Evolutionary conservation across 352 stramenopile species (phyloP), one percentile per base, ranked within the genome.

Genomic region (Phytopythium montanum): DNA sequence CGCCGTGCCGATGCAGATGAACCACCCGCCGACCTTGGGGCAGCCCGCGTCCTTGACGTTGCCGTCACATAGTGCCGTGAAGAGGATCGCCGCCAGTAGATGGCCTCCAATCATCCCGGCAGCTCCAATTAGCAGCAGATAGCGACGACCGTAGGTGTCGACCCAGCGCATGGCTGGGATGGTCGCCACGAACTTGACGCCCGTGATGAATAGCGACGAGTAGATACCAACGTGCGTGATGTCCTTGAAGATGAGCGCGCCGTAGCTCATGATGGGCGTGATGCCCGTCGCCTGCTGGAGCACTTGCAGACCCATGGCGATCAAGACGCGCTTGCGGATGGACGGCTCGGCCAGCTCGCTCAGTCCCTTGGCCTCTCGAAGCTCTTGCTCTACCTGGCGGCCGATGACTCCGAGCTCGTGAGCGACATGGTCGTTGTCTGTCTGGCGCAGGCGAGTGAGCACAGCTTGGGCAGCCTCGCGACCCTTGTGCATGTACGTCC

Each of bases 341-440:
- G 62, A 70, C 25, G 50, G 60, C 45, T 70, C 66, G 41, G 57
- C 54, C 34, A 77, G 48, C 36, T 76, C 69, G 13, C 33, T 59
- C 0, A 62, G 50, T 12, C 66, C 68, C 38, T 66, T 68, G 48
- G 59, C 52, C n/a, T 52, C 57, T 10, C 51, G 44, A 2, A 45
- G 29, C 26, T 72, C 69, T 25, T 64, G 59, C 10, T 71, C 66
- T 26, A 77, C 48, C 41, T 78, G 69, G 25, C 70, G 63, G 0
- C 69, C 62, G 7, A 79, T 79, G 16, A 70, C 69, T 13, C 75
- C 29, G n/a, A 77, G 62, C 39, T 74, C 64, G 21, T 68, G 50
- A 12, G 16, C 33, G 12, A 78, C 65, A 4, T 56, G 55, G 9
- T 78, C 68, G 54, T 68, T 70, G 0, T 76, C 60, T 1, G 66